Evolutionary conservation across 73 alveolate species (phyloP).

Genomic region (Paramecium sexaurelia): DNA sequence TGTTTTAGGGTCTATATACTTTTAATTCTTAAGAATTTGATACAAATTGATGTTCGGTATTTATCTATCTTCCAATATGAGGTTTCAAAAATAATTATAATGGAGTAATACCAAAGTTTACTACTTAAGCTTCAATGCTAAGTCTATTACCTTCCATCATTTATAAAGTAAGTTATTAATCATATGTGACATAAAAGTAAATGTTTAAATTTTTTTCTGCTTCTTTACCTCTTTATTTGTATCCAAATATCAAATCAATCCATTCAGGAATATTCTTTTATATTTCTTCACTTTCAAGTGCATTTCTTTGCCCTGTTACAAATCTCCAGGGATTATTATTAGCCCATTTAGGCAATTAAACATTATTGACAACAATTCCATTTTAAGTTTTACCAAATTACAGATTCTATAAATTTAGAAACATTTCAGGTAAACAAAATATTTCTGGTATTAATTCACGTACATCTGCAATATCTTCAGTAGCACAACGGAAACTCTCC

Average conservation of each 20-base stretch:
- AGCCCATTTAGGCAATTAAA: conserved; percentile 87
- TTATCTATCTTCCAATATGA: conserved; percentile 77
- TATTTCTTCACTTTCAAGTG: conserved; percentile 85
- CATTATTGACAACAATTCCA: conserved; percentile 81
- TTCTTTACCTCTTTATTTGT: conserved; percentile 86
- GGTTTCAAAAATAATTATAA: conserved; percentile 52
- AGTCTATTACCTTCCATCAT: conserved; percentile 71
- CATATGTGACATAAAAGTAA: conserved; percentile 86
- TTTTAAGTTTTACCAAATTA: conserved; percentile 88
- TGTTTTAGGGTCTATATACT: conserved; percentile 84
- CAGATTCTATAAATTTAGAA: conserved; percentile 63
- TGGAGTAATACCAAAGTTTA: conserved; percentile 64
- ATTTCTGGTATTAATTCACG: conserved; percentile 98
- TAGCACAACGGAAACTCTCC: conserved; percentile 81
- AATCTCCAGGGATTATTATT: conserved; percentile 78
- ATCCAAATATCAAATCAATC: conserved; percentile 92
- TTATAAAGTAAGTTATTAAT: conserved; percentile 84
- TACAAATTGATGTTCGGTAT: conserved; percentile 74
- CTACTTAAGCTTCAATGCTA: conserved; percentile 60
- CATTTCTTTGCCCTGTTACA: conserved; percentile 73
- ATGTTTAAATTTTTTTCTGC: conserved; percentile 86
- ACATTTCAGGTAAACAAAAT: conserved; percentile 94
- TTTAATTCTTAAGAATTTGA: conserved; percentile 83
- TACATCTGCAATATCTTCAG: conserved; percentile 94
- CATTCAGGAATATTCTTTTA: conserved; percentile 74